Evolutionary conservation across 2,329 filamentous ascomycete species (phyloP).

Genomic region (Fusarium palustre): DNA sequence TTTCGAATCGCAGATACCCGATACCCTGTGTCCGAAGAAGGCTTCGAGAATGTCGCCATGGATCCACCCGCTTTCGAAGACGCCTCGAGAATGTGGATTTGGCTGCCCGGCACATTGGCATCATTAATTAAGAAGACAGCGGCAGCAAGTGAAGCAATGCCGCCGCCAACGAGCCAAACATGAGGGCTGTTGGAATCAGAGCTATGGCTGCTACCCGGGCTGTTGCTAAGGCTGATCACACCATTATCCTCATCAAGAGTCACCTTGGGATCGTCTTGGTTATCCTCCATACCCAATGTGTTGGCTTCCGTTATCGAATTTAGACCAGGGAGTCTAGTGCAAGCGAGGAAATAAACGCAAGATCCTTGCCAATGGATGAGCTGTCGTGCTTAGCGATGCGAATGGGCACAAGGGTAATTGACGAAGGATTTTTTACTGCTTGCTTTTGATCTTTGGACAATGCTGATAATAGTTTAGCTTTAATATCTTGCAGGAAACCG

Average conservation of each 20-base stretch:
- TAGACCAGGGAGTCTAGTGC: conserved; percentile 29
- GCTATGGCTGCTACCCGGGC: conserved; percentile 29
- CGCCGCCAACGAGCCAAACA: conserved; percentile 47
- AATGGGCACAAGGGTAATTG: conserved; percentile 10
- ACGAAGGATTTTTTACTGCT: conserved; percentile 12
- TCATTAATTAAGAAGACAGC: conserved; percentile 45
- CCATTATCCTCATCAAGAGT: conserved; percentile 1
- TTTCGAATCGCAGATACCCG: conserved; percentile 46
- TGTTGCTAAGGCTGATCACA: conserved; percentile 29
- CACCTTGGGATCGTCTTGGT: background rate
- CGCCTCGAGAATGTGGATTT: conserved; percentile 46
- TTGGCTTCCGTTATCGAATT: conserved; percentile 6
- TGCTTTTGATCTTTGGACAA: conserved; percentile 11
- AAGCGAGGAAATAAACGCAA: conserved; percentile 22
- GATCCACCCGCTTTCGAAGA: conserved; percentile 42
- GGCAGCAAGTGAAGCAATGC: conserved; percentile 45
- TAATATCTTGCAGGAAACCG: background rate
- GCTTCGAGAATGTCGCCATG: conserved; percentile 39
- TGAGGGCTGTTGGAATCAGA: conserved; percentile 24
- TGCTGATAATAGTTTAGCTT: conserved; percentile 12
- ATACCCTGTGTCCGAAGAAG: conserved; percentile 44
- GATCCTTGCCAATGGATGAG: conserved; percentile 25
- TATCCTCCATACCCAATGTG: conserved; percentile 21
- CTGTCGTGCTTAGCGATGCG: conserved; percentile 19
- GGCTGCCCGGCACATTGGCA: conserved; percentile 41